Evolutionary conservation across 2,329 filamentous ascomycete genomes (phyloP), one percentile per base, ranked within the genome.

Genomic region (Graphilbum fragrans): DNA sequence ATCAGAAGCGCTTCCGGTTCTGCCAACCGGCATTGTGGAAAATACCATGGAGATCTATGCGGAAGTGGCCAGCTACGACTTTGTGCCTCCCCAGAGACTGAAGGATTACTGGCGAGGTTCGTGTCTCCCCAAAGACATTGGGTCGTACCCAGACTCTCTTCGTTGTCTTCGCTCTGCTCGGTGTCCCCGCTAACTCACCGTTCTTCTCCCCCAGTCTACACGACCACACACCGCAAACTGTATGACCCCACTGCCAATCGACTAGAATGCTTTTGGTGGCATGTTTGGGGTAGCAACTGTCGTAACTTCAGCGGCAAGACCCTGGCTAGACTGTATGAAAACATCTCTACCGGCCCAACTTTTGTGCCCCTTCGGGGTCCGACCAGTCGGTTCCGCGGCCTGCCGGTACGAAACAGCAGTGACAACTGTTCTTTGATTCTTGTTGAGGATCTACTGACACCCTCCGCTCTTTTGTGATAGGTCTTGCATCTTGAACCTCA

Each of bases 231-330:
- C 47, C 70, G 72, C 50, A 67, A 67, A 49, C 64, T 78, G 25
- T 64, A 68, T 45, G 74, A 80, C 49, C 75, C 75, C n/a, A 79
- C 73, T 3, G 73, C 74, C 22, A 70, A 69, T 44, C 72, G 76
- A 17, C 58, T 79, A 18, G 75, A 80, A 52, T 74, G 78, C 50
- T 77, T 78, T 49, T 80, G 75, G 75, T 79, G 74, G 69, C 74
- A 78, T 51, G 72, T 80, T 41, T 74, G 73, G 66, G 74, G 74
- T 27, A 79, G 76, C 49, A 61, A 76, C 47, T 62, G 69, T 22
- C 64, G 69, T 27, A 54, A 64, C 41, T 60, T 78, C 37, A 69
- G 70, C 37, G 75, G 71, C 32, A 61, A 59, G 27, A 64, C 65
- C 12, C 60, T 80, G 36, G 74, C 76, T 43, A 65, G 57, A 45